Conservation (phyloP, 768 basidiomycete genomes). For the Russula abietina region DNA sequence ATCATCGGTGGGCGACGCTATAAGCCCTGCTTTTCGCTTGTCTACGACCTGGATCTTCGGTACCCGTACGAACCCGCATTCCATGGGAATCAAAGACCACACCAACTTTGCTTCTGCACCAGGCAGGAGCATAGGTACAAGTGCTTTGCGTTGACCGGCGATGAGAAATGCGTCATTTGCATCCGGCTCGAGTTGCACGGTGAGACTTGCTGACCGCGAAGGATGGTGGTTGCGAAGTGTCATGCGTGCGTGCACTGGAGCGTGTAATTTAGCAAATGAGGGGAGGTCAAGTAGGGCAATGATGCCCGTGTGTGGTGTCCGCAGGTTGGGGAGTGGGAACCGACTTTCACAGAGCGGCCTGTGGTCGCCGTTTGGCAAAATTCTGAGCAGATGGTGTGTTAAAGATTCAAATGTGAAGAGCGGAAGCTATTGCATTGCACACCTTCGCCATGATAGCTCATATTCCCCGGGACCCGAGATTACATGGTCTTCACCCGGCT, state of each 20-base stretch:
- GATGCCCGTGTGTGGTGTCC: slow-evolving; percentile 54
- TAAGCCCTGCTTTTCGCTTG: slow-evolving; percentile 32
- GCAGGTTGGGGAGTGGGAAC: slow-evolving; percentile 56
- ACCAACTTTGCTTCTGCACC: slow-evolving; percentile 57
- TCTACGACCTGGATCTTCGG: slow-evolving; percentile 58
- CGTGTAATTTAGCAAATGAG: slow-evolving; percentile 57
- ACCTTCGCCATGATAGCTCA: slow-evolving; percentile 63
- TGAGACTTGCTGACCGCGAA: slow-evolving; percentile 59
- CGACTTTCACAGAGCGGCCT: slow-evolving; percentile 44
- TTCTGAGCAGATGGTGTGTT: slow-evolving; percentile 34
- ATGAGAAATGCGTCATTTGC: slow-evolving; percentile 70
- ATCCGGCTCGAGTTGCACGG: slow-evolving; percentile 68
- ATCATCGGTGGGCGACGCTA: background rate
- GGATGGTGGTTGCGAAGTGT: slow-evolving; percentile 62
- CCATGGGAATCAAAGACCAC: slow-evolving; percentile 69
- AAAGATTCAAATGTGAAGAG: background rate
- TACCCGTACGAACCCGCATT: slow-evolving; percentile 60
- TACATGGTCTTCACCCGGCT: slow-evolving; percentile 31
- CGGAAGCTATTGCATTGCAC: slow-evolving; percentile 17
- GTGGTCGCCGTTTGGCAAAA: slow-evolving; percentile 39
- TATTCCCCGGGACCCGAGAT: slow-evolving; percentile 54
- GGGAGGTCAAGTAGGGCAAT: slow-evolving; percentile 63
- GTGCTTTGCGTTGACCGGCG: slow-evolving; percentile 62
- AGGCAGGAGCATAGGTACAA: slow-evolving; percentile 67
- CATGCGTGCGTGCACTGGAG: slow-evolving; percentile 48